Evolutionary conservation across 2,329 filamentous ascomycete species (phyloP), one percentile per base, ranked within the genome.

Genomic region (Clonostachys sp.): DNA sequence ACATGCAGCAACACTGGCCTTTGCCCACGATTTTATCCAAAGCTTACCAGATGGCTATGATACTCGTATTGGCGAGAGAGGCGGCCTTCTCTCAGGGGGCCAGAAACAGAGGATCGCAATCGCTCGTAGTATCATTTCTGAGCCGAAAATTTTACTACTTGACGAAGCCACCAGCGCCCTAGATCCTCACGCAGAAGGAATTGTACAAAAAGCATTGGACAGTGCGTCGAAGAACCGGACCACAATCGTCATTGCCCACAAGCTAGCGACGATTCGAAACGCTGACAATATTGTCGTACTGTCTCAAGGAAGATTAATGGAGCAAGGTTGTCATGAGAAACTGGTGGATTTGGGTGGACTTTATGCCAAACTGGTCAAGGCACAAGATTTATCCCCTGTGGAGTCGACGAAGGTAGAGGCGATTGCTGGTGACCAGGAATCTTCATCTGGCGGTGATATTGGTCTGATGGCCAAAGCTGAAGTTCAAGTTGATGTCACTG

Each of bases 71-170:
- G 84, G 84, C 6, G 78, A 85, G 54, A 73, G 75, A 12, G 84
- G 83, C 3, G 77, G 81, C 36, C 78, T 83, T 45, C 64, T 86
- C 1, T 82, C 77, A 10, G 83, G 83, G 14, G 83, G 83, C 1
- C 83, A 87, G 54, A 73, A 81, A 40, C 83, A 87, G 53, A 71
- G 83, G 12, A 70, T 87, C 17, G 78, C 81, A 1, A 86, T 87
- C 50, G 61, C 60, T 10, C 56, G 62, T 12, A 61, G 60, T 41
- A 61, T 66, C 45, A 57, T 66, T 18, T 61, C 60, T 13, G 54
- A 64, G 46, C 63, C 63, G 1, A 64, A 62, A 44, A 78, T 85
- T 34, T 67, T 85, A 1, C 73, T 85, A 12, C 62, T 85, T 3
- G 81, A 85, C 51, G 81, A 85, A 59, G 81, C 81, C 2, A 85